Percentiles rank a stretch among this genome's conserved stretches.
phyloP scores from a whole-genome alignment of 768 basidiomycete species.

The Termitomyces sp. region DNA sequence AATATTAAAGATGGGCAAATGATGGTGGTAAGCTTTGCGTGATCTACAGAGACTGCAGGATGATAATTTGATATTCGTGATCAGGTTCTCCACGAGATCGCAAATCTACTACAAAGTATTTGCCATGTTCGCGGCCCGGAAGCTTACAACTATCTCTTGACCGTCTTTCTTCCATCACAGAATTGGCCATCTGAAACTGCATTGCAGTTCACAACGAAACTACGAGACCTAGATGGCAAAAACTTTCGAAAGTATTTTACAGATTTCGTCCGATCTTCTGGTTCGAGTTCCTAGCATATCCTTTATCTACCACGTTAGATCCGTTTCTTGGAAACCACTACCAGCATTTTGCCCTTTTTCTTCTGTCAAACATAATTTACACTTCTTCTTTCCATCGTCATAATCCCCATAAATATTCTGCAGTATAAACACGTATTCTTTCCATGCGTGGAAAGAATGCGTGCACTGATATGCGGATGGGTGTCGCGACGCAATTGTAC shows the following conservation, averaged over 20 bases:
- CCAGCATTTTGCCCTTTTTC: slow-evolving; percentile 2
- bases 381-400: slow-evolving; percentile 1
- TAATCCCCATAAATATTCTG: not conserved
- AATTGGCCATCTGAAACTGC: slow-evolving; percentile 71
- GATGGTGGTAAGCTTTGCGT: slow-evolving; percentile 53
- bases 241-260: slow-evolving; percentile 83
- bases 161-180: slow-evolving; percentile 81
- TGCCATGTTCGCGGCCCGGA: slow-evolving; percentile 76
- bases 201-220: slow-evolving; percentile 69
- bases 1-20: slow-evolving; percentile 88
- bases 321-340: slow-evolving; percentile 11
- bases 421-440: not conserved
- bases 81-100: slow-evolving; percentile 88
- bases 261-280: slow-evolving; percentile 74
- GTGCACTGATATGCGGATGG: not conserved
- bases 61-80: not conserved
- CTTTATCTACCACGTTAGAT: slow-evolving; percentile 7
- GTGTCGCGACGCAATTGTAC: not conserved
- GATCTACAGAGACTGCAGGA: not conserved
- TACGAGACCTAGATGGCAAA: slow-evolving; percentile 71
- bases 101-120: slow-evolving; percentile 75
- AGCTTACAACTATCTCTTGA: slow-evolving; percentile 74
- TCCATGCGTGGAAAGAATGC: too few relatives aligned
- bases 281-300: slow-evolving; percentile 46
- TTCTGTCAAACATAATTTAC: slow-evolving; percentile 1